phyloP scores from a whole-genome alignment of 139 green algal species.

The Spirogloea muscicola region DNA sequence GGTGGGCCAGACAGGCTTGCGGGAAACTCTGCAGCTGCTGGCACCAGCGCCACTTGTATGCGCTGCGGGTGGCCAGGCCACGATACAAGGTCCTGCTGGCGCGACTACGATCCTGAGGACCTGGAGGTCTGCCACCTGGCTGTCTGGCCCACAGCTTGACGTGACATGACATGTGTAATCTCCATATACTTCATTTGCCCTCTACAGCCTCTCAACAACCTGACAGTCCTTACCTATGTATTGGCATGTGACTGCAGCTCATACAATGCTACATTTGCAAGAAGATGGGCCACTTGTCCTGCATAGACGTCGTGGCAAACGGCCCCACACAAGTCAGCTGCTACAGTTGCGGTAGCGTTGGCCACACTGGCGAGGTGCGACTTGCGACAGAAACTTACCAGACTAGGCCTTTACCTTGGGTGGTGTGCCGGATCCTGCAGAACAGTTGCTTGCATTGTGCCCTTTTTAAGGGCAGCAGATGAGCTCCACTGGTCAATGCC shows the following conservation, averaged over 20 bases:
- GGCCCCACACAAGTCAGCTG: slow-evolving; percentile 2
- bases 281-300: slow-evolving; percentile 16
- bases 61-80: slow-evolving; percentile 15
- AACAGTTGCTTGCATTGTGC: too few species aligned
- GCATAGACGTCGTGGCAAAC: background rate
- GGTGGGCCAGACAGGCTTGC: background rate
- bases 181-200: too few species aligned
- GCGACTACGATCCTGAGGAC: slow-evolving; percentile 13
- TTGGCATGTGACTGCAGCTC: slow-evolving; percentile 4
- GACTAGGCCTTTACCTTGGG: too few species aligned
- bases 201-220: too few species aligned
- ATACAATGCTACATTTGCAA: slow-evolving; percentile 20
- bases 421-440: too few species aligned
- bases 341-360: slow-evolving; percentile 7
- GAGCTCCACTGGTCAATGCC: too few species aligned
- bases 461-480: too few species aligned
- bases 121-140: too few species aligned
- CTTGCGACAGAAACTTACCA: too few species aligned
- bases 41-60: background rate
- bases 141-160: background rate
- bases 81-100: background rate
- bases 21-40: background rate
- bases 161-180: background rate
- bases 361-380: slow-evolving; percentile 21
- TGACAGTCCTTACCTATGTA: too few species aligned